phyloP scores from a whole-genome alignment of 179 eudicot genomes.

The Carnegiea gigantea region DNA sequence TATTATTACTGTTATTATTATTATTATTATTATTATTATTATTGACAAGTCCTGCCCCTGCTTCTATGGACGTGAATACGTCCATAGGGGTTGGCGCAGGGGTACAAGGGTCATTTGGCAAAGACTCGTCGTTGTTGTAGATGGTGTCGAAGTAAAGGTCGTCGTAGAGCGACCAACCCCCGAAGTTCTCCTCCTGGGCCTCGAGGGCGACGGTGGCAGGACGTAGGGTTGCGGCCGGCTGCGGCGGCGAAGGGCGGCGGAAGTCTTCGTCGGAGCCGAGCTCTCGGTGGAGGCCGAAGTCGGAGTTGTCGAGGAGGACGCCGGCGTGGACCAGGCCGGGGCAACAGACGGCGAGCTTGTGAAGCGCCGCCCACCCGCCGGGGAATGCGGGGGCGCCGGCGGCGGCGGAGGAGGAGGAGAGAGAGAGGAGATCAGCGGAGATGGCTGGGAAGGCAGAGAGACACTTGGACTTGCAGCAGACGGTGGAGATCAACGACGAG shows the following conservation, averaged over 20 bases:
- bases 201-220: not conserved
- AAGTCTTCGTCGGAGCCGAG: slow-evolving; percentile 53
- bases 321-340: slow-evolving; percentile 88
- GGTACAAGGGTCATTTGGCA: not conserved
- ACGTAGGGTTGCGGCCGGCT: not conserved
- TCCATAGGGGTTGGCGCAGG: slow-evolving; percentile 10
- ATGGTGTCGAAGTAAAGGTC: slow-evolving; percentile 72
- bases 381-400: slow-evolving; percentile 14
- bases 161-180: slow-evolving; percentile 74
- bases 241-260: not conserved
- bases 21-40: not conserved
- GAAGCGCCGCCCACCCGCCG: slow-evolving; percentile 66
- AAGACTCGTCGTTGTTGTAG: slow-evolving; percentile 52
- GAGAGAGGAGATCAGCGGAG: slow-evolving; percentile 47
- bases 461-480: slow-evolving; percentile 60
- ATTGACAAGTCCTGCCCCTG: not conserved
- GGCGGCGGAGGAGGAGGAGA: slow-evolving; percentile 21
- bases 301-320: slow-evolving; percentile 77
- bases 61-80: not conserved
- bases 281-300: slow-evolving; percentile 83
- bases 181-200: slow-evolving; percentile 17
- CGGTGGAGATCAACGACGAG: slow-evolving; percentile 41
- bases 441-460: slow-evolving; percentile 51
- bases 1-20: not conserved
- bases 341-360: slow-evolving; percentile 81